Base-by-base conservation (phyloP, 2,329 filamentous ascomycete genomes). In the Lasiodiplodia sp. region DNA sequence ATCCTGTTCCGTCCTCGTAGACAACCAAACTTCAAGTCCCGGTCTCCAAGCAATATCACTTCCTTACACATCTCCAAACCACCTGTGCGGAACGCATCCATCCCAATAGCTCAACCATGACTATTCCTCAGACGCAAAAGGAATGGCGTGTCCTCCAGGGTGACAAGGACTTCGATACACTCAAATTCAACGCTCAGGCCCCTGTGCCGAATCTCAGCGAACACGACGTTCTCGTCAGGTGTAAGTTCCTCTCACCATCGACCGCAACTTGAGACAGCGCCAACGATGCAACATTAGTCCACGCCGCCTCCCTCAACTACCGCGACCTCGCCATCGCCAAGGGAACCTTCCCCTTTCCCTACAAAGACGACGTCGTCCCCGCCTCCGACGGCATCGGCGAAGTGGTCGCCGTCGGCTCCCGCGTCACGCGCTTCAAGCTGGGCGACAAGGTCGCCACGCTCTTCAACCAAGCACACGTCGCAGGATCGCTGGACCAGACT, bases 141-240 rank as follows among this genome's bases (percentile, higher is more conserved):
- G 82, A 85, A 76, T 92, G 89, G 89, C 81, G 77, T 37, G 77
- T 91, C 53, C 11, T 55, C 37, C 81, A 83, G 49, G 84, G 83
- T 63, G 87, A 83, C 72, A 90, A 92, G 73, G 87, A 91, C 56
- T 83, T 28, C 1, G 5, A 28, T 6, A 28, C 82, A 51, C 83
- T 93, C 73, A 86, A 87, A 72, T 80, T 85, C 69, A 83, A 88
- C 64, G 81, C 85, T 58, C 78, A 81, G 49, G 83, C 80, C 0
- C 73, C 84, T 1, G 75, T 92, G 2, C 88, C 90, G 14, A 79
- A 87, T 71, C 75, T 91, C 1, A 91, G 91, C 57, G 90, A 93
- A 66, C 86, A 87, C 70, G 88, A 94, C 34, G 90, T 93, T 6
- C 84, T 94, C 40, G 88, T 94, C 73, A 91, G 90, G 78, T 83